Base-by-base conservation (phyloP, 805 yeast species). In the Sugiyamaella floridensis region DNA sequence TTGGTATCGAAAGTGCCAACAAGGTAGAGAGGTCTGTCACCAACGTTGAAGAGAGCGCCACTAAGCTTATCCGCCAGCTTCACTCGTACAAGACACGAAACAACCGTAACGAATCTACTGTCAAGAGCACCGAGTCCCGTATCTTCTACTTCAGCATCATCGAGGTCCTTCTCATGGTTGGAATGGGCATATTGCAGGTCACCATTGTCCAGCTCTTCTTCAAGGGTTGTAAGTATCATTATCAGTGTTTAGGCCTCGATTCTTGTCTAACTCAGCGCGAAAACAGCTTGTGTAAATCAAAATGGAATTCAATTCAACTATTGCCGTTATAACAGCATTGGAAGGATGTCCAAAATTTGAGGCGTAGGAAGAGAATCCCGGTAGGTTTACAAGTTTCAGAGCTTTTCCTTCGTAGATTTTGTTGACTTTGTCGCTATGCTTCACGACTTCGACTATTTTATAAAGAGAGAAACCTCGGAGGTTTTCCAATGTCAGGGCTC, bases 51-150 rank as follows among this genome's bases (percentile, higher is more conserved):
- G 54, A 49, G 18, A 61, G 61, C 26, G 58, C 60, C 50, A 48
- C 60, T 43, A 60, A 62, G 46, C 62, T 71, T 51, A 54, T 65
- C 18, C 68, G 72, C 43, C 49, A 61, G 40, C 63, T 92, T 66
- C 86, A 84, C 61, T 86, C 90, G 70, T 89, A 90, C 76, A 86
- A 83, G 71, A 83, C 95, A 11, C 84, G 99, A 74, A 92, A 87
- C 70, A 82, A 82, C 72, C 80, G 98, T 72, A 92, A 92, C 72
- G 93, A 88, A 79, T 80, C 85, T 48, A 88, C 96, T 43, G 96
- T 88, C 57, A 76, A 76, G 68, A 80, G 88, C 48, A 88, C 96
- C 32, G 87, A 84, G 63, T 73, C 83, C 16, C 81, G 95, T 66
- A 78, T 88, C 55, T 83, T 85, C 65, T 87, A 84, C 79, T 79